Evolutionary conservation across 2,329 filamentous ascomycete genomes (phyloP).

Genomic region (Aspergillus sergii): DNA sequence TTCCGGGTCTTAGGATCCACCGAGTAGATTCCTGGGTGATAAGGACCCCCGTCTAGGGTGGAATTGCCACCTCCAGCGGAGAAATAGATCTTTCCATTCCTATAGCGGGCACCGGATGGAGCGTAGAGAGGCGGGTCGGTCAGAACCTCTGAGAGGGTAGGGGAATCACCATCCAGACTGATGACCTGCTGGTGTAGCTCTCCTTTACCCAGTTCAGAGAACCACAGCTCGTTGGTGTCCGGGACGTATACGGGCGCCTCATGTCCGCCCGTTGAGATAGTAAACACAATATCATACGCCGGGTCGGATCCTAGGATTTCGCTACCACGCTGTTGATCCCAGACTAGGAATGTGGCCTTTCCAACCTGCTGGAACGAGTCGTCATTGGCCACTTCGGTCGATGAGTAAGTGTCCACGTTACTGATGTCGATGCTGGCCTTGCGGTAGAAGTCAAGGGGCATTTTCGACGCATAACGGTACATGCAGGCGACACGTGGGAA

Average conservation of each 20-base stretch:
- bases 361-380: not conserved
- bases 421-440: not conserved
- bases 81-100: constrained; percentile 1
- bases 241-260: not conserved
- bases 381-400: not conserved
- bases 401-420: not conserved
- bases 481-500: not conserved
- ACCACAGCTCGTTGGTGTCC: not conserved
- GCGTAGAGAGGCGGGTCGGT: not conserved
- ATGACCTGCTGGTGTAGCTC: not conserved
- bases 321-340: not conserved
- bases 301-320: not conserved
- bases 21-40: not conserved
- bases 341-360: not conserved
- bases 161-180: not conserved
- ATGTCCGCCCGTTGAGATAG: not conserved
- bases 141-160: not conserved
- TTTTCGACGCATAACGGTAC: not conserved
- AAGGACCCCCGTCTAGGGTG: not conserved
- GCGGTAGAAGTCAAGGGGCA: not conserved
- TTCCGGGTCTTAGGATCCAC: not conserved
- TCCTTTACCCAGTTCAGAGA: not conserved
- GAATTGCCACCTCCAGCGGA: not conserved
- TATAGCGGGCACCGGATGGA: not conserved
- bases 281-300: not conserved